phyloP scores from a whole-genome alignment of 768 basidiomycete species.

The Kondoa subrosea region DNA sequence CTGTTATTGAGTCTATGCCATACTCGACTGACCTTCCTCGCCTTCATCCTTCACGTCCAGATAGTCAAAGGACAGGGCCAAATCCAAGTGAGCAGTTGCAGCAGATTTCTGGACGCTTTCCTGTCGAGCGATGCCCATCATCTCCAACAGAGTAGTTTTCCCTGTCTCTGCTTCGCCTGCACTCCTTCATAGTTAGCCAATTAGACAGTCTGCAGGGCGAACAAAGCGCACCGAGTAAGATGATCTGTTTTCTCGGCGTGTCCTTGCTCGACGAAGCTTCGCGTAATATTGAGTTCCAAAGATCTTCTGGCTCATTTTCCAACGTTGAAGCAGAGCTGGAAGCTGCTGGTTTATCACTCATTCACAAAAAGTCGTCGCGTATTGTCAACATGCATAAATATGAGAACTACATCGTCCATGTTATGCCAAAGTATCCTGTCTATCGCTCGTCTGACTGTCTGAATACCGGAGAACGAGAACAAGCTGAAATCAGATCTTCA shows the following conservation, averaged over 20 bases:
- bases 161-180: not conserved
- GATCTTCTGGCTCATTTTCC: not conserved
- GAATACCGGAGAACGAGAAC: too few species aligned
- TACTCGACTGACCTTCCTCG: constrained; percentile 57
- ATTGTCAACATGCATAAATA: not conserved
- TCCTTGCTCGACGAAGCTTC: not conserved
- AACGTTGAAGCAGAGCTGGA: not conserved
- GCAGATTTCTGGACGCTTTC: constrained; percentile 4
- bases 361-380: not conserved
- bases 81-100: constrained; percentile 40
- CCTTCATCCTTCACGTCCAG: constrained; percentile 77
- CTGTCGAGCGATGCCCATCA: constrained; percentile 43
- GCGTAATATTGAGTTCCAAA: not conserved
- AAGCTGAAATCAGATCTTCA: too few species aligned
- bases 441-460: too few species aligned
- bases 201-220: too few species aligned
- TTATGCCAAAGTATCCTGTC: too few species aligned
- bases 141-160: constrained; percentile 30
- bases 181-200: too few species aligned
- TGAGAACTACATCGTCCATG: too few species aligned
- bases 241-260: not conserved
- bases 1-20: not conserved
- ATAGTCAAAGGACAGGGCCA: constrained; percentile 85
- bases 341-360: not conserved
- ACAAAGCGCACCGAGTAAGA: not conserved